Base-by-base conservation (phyloP, 2,329 filamentous ascomycete genomes). In the Talaromyces verruculosus region DNA sequence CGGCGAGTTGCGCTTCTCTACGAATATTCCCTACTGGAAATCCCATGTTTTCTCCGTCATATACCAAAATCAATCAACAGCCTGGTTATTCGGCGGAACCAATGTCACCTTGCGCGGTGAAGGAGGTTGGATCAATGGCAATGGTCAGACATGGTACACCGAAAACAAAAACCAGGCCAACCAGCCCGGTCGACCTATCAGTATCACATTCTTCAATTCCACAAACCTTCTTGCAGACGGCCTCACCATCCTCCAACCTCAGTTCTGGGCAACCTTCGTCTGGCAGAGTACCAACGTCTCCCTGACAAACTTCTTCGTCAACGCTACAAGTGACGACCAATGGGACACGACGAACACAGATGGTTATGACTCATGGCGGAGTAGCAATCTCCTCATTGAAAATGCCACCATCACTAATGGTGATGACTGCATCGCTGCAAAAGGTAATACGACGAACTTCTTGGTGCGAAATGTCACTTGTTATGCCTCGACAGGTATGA, bases 111-210 rank as follows among this genome's bases (percentile, higher is more conserved):
- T 84, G 67, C 76, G 83, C 39, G 85, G 85, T 10, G 75, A 82
- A 69, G 83, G 83, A 13, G 86, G 86, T 4, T 86, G 83, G 2
- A 75, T 88, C 15, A 80, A 88, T 70, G 86, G 86, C 10, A 88
- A 88, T 70, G 65, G 65, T 1, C 83, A 87, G 69, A 79, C 81
- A 2, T 88, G 86, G 86, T 88, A 88, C 69, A 79, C 85, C 67
- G 84, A 81, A 72, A 79, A 80, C 59, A 72, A 76, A 33, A 76
- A 78, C 15, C 70, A 71, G 11, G 80, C 77, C 37, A 86, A 86
- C 67, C 78, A 83, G 65, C 77, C 81, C 2, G 74, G 80, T 13
- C 79, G 85, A 10, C 85, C 84, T 1, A 83, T 85, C 62, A 78
- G 79, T 8, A 81, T 88, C 68, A 85, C 83, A 19, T 80, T 87